Evolutionary conservation across 2,329 filamentous ascomycete species (phyloP).

Genomic region (Exophiala xenobiotica): DNA sequence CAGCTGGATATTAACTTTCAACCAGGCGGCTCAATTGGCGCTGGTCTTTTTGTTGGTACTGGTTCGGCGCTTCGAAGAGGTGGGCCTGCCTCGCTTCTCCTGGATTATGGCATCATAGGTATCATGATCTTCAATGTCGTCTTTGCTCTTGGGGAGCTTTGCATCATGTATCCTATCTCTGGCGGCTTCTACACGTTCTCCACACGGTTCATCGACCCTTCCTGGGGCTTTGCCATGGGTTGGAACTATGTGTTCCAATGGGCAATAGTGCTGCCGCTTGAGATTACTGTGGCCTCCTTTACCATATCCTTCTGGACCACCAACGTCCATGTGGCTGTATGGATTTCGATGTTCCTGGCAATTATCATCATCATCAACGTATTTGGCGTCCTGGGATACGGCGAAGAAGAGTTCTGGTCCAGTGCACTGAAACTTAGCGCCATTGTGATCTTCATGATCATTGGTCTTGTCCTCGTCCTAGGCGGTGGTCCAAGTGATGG

Average conservation of each 20-base stretch:
- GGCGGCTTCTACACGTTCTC: constrained; percentile 91
- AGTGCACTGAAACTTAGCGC: constrained; percentile 76
- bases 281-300: constrained; percentile 76
- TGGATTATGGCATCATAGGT: constrained; percentile 75
- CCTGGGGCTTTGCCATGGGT: constrained; percentile 45
- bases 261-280: constrained; percentile 75
- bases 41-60: constrained; percentile 83
- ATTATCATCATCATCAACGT: constrained; percentile 74
- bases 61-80: constrained; percentile 68
- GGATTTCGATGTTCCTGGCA: constrained; percentile 70
- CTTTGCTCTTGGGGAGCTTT: constrained; percentile 86
- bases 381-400: constrained; percentile 79
- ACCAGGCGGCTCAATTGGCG: constrained; percentile 48
- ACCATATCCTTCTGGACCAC: constrained; percentile 70
- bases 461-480: constrained; percentile 16
- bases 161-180: constrained; percentile 85
- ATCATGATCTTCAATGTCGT: constrained; percentile 89
- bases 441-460: constrained; percentile 43
- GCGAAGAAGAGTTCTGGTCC: constrained; percentile 79
- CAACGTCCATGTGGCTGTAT: constrained; percentile 38
- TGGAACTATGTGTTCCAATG: constrained; percentile 66
- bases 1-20: background rate
- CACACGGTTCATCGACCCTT: constrained; percentile 86
- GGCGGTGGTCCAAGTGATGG: constrained; percentile 43
- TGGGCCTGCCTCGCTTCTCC: constrained; percentile 71